Percentiles rank a stretch among this genome's conserved stretches.
These are phyloP conservation scores for Aspergillus taichungensis DNA, from an alignment of 495 filamentous ascomycete species.

Conservation along the genomic window DNA sequence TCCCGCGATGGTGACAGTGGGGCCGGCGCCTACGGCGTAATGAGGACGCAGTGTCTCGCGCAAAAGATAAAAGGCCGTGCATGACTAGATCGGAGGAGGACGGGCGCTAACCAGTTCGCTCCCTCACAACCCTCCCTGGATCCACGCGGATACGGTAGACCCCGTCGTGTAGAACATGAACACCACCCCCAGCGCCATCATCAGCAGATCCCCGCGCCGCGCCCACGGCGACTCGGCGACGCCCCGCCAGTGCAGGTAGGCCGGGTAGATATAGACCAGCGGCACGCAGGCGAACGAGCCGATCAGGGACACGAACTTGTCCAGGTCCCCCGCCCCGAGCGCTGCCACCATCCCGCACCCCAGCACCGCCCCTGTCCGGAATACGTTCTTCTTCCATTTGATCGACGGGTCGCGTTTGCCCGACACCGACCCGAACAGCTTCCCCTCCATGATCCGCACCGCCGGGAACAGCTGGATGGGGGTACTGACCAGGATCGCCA, in stretches of 20 bases:
- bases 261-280: slow-evolving; percentile 88
- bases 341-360: slow-evolving; percentile 74
- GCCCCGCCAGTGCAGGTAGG: slow-evolving; percentile 51
- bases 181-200: slow-evolving; percentile 47
- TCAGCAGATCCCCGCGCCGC: slow-evolving; percentile 42
- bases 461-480: slow-evolving; percentile 90
- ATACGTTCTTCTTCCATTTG: slow-evolving; percentile 95
- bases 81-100: too few species aligned
- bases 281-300: slow-evolving; percentile 93
- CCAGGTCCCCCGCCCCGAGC: slow-evolving; percentile 76
- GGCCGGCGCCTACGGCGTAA: too few species aligned
- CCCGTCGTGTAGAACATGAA: slow-evolving; percentile 56
- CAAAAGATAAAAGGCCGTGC: too few species aligned
- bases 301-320: slow-evolving; percentile 89
- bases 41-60: too few species aligned
- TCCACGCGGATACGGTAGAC: slow-evolving; percentile 39
- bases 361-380: slow-evolving; percentile 72
- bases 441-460: slow-evolving; percentile 56
- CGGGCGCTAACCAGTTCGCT: too few species aligned
- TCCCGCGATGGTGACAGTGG: too few species aligned
- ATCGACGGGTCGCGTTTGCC: slow-evolving; percentile 83
- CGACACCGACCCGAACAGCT: slow-evolving; percentile 56
- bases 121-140: slow-evolving; percentile 1
- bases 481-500: slow-evolving; percentile 81
- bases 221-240: slow-evolving; percentile 39